Percentiles rank a stretch among this genome's conserved stretches.
These are phyloP conservation scores for Helicosporidium sp. DNA, from an alignment of 139 green algal genomes.

Conservation along the genomic window DNA sequence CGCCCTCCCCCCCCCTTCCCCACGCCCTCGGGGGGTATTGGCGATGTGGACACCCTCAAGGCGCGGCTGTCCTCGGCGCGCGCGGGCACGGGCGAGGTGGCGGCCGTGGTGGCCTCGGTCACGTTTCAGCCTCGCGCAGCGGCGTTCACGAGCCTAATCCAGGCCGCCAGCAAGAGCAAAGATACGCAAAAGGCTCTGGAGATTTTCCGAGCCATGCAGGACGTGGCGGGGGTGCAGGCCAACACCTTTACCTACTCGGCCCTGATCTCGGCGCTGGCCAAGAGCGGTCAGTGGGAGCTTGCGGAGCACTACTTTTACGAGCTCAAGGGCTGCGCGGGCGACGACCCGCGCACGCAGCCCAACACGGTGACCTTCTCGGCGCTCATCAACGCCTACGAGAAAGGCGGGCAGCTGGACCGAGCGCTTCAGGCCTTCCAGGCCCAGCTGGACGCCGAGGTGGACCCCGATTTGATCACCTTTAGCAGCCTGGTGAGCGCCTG, in stretches of 20 bases:
- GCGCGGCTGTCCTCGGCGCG: background rate
- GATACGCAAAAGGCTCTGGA: slow-evolving; percentile 16
- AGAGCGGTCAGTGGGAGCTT: slow-evolving; percentile 13
- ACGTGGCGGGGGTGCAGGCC: background rate
- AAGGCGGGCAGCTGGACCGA: slow-evolving; percentile 14
- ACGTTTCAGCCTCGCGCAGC: slow-evolving; percentile 11
- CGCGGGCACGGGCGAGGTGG: slow-evolving; percentile 3
- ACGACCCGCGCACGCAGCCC: slow-evolving; percentile 9
- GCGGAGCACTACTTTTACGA: slow-evolving; percentile 19
- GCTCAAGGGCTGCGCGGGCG: slow-evolving; percentile 6
- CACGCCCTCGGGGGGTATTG: no score
- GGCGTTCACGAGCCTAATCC: slow-evolving; percentile 28
- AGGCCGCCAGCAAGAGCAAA: slow-evolving; percentile 10
- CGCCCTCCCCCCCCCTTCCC: no score
- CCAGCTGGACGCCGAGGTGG: slow-evolving; percentile 17
- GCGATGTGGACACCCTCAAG: slow-evolving; percentile 4
- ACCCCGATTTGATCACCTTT: slow-evolving; percentile 24
- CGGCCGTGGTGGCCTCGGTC: background rate
- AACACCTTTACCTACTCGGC: slow-evolving; percentile 16
- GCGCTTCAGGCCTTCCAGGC: slow-evolving; percentile 16
- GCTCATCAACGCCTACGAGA: slow-evolving; percentile 20
- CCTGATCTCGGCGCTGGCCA: slow-evolving; percentile 9
- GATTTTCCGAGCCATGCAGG: slow-evolving; percentile 13
- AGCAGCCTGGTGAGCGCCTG: slow-evolving; percentile 12
- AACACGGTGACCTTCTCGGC: slow-evolving; percentile 32